Base-by-base conservation (phyloP, 495 filamentous ascomycete genomes). In the Neurospora tetraspora region DNA sequence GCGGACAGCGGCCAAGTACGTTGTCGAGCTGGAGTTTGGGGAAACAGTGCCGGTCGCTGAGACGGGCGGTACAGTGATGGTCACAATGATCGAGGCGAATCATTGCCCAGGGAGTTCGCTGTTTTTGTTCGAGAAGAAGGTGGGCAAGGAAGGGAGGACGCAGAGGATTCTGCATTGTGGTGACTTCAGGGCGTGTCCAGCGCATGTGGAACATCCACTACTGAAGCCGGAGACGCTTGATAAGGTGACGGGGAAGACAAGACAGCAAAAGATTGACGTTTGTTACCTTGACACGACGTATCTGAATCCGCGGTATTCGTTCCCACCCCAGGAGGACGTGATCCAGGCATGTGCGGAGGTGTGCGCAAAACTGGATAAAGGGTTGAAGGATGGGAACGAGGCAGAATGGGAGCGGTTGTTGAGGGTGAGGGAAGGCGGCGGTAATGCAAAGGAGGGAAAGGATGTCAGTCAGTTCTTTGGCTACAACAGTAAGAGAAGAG, bases 241-340 rank as follows among this genome's bases (percentile, higher is more conserved):
- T 72, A 78, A 86, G 5, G 81, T 90, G 20, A 89, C 89, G 4
- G 91, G 92, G 7, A 91, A 91, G 79, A 85, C 82, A 3, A 89
- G 86, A 42, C 92, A 94, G 74, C 96, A 98, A 74, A 92, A 89
- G 73, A 91, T 99, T 65, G 96, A 99, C 78, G 87, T 91, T 23
- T 97, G 97, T 80, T 99, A 99, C 77, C 86, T 99, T 14, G 96
- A 99, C 77, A 99, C 96, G 0, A 99, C 96, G 0, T 99, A 99
- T 77, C 86, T 99, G 2, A 96, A 93, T 72, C 96, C 96, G 2
- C 94, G 94, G 69, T 99, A 98, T 82, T 91, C 94, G 1, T 99
- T 99, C 77, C 96, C 96, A 0, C 90, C 86, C 34, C 96, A 99
- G 78, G 85, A 91, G 43, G 89, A 93, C 72, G 96, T 99, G 61